Evolutionary conservation across 176 grass and related monocot species (phyloP), one percentile per base, ranked within the genome.

Genomic region (Avena atlantica): DNA sequence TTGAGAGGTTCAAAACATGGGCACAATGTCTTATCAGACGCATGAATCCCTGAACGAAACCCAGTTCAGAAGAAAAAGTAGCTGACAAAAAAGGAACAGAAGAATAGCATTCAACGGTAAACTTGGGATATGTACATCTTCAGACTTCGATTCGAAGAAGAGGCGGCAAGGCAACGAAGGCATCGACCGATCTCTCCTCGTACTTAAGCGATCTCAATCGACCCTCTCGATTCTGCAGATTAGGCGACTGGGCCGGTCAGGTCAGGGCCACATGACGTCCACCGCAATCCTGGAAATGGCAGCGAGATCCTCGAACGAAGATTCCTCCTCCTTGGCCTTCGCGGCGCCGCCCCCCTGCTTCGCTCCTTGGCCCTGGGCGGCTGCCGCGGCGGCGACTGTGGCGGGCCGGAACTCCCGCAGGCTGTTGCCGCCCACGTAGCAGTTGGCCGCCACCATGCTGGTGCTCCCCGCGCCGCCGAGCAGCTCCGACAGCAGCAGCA

Each of bases 401-500:
- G 89, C 40, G 40, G 40, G 81, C 19, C 59, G 68, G 76, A 88
- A 85, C 20, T 76, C 89, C 76, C 81, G 25, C 15, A 84, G 77
- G 69, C 70, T 85, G 60, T 76, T 69, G 40, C 89, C 89, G 81
- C 86, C 14, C 37, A 85, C 61, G 86, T 91, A 91, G 20, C 85
- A 66, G 50, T 70, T 48, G 27, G 89, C 89, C 12, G 76, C 89
- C 49, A 75, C 24, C 66, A 80, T 59, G 89, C 56, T 80, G 9
- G 85, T 23, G 81, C 85, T 91, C 36, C 87, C 81, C 4, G 49
- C 45, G 48, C 85, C 81, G 48, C 89, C 81, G 14, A 91, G 75
- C 58, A 91, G 85, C 85, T 91, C 85, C 75, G 89, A 91, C 47
- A 91, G 67, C 85, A 91, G 81, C 49, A 91, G 36, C 12, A 80